phyloP scores from a whole-genome alignment of 1,284 basidiomycete species.

The Agaricales sp. region DNA sequence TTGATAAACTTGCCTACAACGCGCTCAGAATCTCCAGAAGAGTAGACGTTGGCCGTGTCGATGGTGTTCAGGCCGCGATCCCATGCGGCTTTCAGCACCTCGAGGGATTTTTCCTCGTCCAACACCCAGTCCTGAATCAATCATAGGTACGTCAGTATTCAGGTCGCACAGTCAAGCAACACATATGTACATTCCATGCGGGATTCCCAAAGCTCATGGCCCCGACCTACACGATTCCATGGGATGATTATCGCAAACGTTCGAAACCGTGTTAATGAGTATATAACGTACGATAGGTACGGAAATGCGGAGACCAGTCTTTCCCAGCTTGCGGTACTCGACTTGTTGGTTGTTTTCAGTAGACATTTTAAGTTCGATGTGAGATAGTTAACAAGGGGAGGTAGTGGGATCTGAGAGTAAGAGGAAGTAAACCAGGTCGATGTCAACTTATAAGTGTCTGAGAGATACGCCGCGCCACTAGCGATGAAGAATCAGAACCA shows the following conservation, averaged over 20 bases:
- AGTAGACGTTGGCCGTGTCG: slow-evolving; percentile 39
- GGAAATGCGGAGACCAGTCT: slow-evolving; percentile 33
- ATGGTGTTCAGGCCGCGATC: slow-evolving; percentile 18
- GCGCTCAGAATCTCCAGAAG: slow-evolving; percentile 25
- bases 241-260: not conserved
- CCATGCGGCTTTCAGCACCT: slow-evolving; percentile 23
- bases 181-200: slow-evolving; percentile 20
- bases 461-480: too few species aligned
- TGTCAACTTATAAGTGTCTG: too few species aligned
- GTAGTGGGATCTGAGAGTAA: too few species aligned
- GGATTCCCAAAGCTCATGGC: slow-evolving; percentile 28
- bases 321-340: slow-evolving; percentile 26
- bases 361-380: too few species aligned
- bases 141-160: slow-evolving; percentile 13
- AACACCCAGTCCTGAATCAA: slow-evolving; percentile 20
- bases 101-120: slow-evolving; percentile 25
- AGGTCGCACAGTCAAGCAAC: slow-evolving; percentile 29
- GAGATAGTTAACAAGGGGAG: too few species aligned
- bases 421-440: too few species aligned
- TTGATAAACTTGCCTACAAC: slow-evolving; percentile 38
- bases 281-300: slow-evolving; percentile 23
- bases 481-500: too few species aligned
- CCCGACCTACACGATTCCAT: slow-evolving; percentile 18
- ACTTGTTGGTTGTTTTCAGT: not conserved
- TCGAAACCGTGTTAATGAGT: not conserved